Evolutionary conservation across 108 stramenopile species (phyloP).

Genomic region (Chaetoceros muelleri): DNA sequence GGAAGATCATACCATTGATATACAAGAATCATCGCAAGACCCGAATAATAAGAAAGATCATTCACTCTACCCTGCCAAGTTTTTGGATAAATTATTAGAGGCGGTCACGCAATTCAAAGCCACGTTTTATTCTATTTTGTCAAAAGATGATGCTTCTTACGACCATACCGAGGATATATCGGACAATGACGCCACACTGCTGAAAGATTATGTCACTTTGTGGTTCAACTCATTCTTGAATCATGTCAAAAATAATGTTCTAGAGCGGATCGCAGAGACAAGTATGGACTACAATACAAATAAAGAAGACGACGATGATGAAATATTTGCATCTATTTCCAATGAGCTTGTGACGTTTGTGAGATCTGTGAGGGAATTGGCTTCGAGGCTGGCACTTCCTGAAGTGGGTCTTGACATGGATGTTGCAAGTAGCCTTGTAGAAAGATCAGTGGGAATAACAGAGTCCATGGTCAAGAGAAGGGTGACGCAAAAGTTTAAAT

Average conservation of each 20-base stretch:
- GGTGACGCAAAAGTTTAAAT: constrained; percentile 54
- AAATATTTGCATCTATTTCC: constrained; percentile 45
- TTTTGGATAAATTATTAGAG: constrained; percentile 66
- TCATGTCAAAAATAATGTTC: constrained; percentile 40
- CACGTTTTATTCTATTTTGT: constrained; percentile 24
- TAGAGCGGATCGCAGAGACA: constrained; percentile 22
- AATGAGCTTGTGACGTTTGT: constrained; percentile 42
- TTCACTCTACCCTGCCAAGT: constrained; percentile 28
- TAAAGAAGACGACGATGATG: constrained; percentile 29
- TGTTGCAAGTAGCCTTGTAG: constrained; percentile 52
- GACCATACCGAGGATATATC: constrained; percentile 1
- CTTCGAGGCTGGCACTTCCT: constrained; percentile 56
- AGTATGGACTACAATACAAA: constrained; percentile 12
- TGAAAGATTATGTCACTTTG: constrained; percentile 41
- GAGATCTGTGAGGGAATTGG: constrained; percentile 53
- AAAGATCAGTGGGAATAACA: constrained; percentile 50
- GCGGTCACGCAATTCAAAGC: constrained; percentile 55
- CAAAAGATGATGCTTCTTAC: too few species aligned
- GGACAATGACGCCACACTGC: constrained; percentile 14
- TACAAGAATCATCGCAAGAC: not conserved
- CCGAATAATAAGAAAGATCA: not conserved
- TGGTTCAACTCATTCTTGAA: constrained; percentile 53
- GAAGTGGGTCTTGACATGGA: constrained; percentile 53
- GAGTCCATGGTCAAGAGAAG: constrained; percentile 60
- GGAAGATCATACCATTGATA: constrained; percentile 4